Conservation (phyloP, 2,329 filamentous ascomycete genomes). For the Bipolaris zeicola region DNA sequence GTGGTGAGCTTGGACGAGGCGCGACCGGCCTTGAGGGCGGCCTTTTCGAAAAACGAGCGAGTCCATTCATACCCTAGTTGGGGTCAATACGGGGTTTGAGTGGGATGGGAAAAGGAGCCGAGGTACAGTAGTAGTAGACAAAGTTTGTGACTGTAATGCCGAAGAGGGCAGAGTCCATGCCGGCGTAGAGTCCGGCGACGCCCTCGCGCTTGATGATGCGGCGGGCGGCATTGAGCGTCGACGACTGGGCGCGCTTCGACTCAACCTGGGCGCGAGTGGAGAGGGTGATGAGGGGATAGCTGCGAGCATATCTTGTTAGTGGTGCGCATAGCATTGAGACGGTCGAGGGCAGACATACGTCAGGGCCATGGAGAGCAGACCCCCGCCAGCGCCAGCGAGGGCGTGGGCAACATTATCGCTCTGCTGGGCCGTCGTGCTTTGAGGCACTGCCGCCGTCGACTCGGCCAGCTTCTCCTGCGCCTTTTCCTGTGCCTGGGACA, state of each 20-base stretch:
- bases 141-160: constrained; percentile 99
- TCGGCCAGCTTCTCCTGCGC: constrained; percentile 44
- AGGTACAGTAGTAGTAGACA: constrained; percentile 93
- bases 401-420: constrained; percentile 98
- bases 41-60: constrained; percentile 79
- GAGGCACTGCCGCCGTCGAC: constrained; percentile 47
- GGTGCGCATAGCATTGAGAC: neutral
- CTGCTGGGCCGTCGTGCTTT: constrained; percentile 73
- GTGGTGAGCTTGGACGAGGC: constrained; percentile 84
- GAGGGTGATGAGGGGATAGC: constrained; percentile 94
- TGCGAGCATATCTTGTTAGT: constrained; percentile 46
- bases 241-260: constrained; percentile 86
- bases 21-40: constrained; percentile 74
- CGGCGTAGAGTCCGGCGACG: constrained; percentile 85
- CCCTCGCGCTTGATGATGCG: constrained; percentile 92
- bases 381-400: constrained; percentile 88
- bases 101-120: neutral
- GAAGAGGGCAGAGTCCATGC: constrained; percentile 91
- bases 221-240: constrained; percentile 80
- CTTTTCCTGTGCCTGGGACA: constrained; percentile 40
- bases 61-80: constrained; percentile 90
- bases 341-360: constrained; percentile 64
- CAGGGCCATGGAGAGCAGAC: constrained; percentile 91
- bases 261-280: constrained; percentile 98
- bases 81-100: constrained; percentile 7